phyloP scores from a whole-genome alignment of 225 moss, liverwort and hornwort genomes.

The Marchantia paleacea region DNA sequence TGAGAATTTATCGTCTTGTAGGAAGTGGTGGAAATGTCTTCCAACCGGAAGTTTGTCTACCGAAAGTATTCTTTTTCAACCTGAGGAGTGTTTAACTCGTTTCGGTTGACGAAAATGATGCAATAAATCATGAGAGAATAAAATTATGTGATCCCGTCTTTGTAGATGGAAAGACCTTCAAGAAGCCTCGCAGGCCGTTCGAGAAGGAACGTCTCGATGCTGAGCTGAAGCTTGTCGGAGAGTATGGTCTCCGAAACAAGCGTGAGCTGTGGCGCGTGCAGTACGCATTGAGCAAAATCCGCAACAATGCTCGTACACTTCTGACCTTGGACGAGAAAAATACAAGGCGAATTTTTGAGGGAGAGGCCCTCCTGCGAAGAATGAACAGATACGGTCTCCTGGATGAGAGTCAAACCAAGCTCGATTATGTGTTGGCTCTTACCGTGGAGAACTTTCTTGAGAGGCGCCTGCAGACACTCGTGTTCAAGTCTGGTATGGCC shows the following conservation, averaged over 20 bases:
- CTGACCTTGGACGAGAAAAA: slow-evolving; percentile 90
- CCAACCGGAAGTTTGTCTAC: no score
- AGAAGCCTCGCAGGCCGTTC: slow-evolving; percentile 88
- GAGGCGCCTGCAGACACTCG: slow-evolving; percentile 80
- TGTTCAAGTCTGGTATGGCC: slow-evolving; percentile 93
- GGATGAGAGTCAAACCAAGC: slow-evolving; percentile 83
- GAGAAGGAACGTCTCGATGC: slow-evolving; percentile 94
- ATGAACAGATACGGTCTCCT: slow-evolving; percentile 85
- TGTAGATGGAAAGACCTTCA: slow-evolving; percentile 84
- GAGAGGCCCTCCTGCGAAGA: slow-evolving; percentile 79
- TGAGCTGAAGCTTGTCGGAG: slow-evolving; percentile 88
- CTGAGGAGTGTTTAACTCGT: no score
- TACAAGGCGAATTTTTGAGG: slow-evolving; percentile 85
- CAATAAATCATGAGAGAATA: no score
- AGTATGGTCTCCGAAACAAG: slow-evolving; percentile 95
- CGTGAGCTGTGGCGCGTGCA: slow-evolving; percentile 95
- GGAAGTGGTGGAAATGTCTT: no score
- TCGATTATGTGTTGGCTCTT: slow-evolving; percentile 85
- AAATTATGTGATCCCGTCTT: background rate
- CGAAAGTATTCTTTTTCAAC: background rate
- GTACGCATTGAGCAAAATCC: slow-evolving; percentile 79
- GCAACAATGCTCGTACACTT: slow-evolving; percentile 86
- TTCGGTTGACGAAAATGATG: no score
- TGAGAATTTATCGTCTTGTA: no score
- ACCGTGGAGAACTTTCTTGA: slow-evolving; percentile 85